Evolutionary conservation across 2,329 filamentous ascomycete genomes (phyloP).

Genomic region (Lachnellula arida): DNA sequence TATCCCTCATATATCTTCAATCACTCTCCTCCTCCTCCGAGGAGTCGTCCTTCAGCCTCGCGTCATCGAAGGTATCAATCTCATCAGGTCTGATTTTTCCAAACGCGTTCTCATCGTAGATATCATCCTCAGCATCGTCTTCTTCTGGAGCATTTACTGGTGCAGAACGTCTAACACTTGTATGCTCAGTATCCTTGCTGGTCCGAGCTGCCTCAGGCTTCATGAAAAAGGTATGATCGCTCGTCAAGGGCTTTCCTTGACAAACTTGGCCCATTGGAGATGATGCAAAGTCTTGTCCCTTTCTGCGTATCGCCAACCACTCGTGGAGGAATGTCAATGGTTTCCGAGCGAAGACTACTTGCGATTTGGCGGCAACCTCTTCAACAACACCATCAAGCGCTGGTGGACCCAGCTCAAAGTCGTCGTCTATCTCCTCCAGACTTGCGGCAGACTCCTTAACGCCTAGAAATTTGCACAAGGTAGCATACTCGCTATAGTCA

Average conservation of each 20-base stretch:
- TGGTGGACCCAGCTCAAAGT: neutral
- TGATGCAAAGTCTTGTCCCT: constrained; percentile 52
- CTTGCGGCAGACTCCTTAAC: constrained; percentile 1
- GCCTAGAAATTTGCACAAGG: constrained; percentile 30
- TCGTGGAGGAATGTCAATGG: constrained; percentile 49
- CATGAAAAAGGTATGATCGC: constrained; percentile 49
- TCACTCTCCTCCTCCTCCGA: no score
- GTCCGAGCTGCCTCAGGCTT: neutral
- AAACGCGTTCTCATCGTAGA: neutral
- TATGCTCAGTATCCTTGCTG: neutral
- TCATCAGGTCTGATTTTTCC: no score
- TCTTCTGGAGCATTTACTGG: neutral
- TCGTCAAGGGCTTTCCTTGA: constrained; percentile 39
- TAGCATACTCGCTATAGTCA: constrained; percentile 42
- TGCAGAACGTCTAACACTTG: neutral
- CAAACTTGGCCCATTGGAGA: constrained; percentile 49
- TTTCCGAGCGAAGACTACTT: constrained; percentile 28
- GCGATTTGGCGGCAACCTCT: neutral
- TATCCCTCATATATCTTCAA: no score
- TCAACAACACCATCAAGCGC: neutral
- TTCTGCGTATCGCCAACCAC: constrained; percentile 50
- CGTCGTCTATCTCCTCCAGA: constrained; percentile 8
- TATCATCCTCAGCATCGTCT: neutral
- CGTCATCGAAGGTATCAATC: no score
- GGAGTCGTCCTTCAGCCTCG: no score